Evolutionary conservation across 176 grass and related monocot genomes (phyloP), one percentile per base, ranked within the genome.

Genomic region (Stipa capillata): DNA sequence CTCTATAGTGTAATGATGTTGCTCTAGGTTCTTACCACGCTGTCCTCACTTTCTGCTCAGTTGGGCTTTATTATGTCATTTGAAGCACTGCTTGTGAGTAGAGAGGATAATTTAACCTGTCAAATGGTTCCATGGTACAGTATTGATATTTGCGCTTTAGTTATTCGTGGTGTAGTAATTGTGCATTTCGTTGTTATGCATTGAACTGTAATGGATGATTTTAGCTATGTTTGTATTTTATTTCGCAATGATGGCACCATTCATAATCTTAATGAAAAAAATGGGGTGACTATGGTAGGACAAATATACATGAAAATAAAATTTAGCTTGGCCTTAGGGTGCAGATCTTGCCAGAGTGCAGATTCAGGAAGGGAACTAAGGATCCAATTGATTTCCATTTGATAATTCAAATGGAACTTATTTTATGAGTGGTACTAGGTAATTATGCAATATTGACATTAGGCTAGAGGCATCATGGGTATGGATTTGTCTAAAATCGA

Each of bases 1-100:
- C 40, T 88, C 58, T 79, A 36, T 82, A 84, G 60, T 84, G 72
- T 84, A 88, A 80, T 74, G 81, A 36, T 84, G 59, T 42, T 60
- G 32, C 59, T 69, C 69, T 75, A 84, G 60, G 51, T 58, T 84
- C 51, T 84, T 84, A 74, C 76, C 34, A 45, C 6, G 69, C 34
- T 54, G 62, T 80, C 54, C 32, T 39, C 16, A 65, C 64, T 35
- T 49, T 49, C 69, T 34, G 58, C 40, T 79, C 59, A 43, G 13
- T 43, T 76, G 52, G 76, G 51, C 61, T 68, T 84, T 84, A 28
- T 59, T 41, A 74, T 84, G 75, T 75, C 76, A 66, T 75, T 80
- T 33, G 25, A 69, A 61, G 73, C 59, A 84, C 45, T 88, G 43
- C 74, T 84, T 73, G 28, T 80, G 69, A 80, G 59, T 41, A 39